Evolutionary conservation across 2,329 filamentous ascomycete genomes (phyloP), one percentile per base, ranked within the genome.

Genomic region (Drechslera avenae): DNA sequence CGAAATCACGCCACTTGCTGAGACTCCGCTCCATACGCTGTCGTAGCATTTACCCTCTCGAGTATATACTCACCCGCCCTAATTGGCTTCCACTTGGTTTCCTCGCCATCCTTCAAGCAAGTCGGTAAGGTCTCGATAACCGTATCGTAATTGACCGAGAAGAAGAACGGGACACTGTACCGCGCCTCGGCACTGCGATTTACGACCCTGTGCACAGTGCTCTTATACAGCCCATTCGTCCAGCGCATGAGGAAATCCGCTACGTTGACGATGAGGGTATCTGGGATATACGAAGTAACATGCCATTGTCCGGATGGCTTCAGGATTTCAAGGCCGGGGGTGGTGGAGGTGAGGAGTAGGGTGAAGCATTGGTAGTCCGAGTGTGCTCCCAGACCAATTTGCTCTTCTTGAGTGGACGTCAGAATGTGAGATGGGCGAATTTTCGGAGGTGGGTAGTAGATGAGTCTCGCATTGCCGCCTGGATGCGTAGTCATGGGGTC

Each of bases 201-300:
- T 28, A 77, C 72, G 1, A 77, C 79, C 2, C 78, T 66, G 53
- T 81, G 80, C n/a, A 82, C 73, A 0, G 78, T 81, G 36, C 75
- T 79, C 46, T 78, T 72, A 47, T 79, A 82, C 37, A 66, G 50
- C 14, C 77, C 79, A 46, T 82, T 82, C 1, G 79, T 81, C 67
- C 78, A 79, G 13, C 79, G 73, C 73, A 79, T 79, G 54, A 82
- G 62, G 45, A 76, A 79, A 57, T 82, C 78, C 5, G 74, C 80
- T 14, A 82, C 76, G 44, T 82, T 82, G n/a, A 82, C 77, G 13
- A 82, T 78, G 37, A 81, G 73, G 0, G 78, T 73, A 1, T 72
- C 75, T 1, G 71, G 69, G 1, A 78, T 61, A 2, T 78, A 76
- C 3, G 59, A 54, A 0, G 77, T 67, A 3, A 60, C 39, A 28